Evolutionary conservation across 1,284 basidiomycete species (phyloP), one percentile per base, ranked within the genome.

Genomic region (Moniliophthora roreri): DNA sequence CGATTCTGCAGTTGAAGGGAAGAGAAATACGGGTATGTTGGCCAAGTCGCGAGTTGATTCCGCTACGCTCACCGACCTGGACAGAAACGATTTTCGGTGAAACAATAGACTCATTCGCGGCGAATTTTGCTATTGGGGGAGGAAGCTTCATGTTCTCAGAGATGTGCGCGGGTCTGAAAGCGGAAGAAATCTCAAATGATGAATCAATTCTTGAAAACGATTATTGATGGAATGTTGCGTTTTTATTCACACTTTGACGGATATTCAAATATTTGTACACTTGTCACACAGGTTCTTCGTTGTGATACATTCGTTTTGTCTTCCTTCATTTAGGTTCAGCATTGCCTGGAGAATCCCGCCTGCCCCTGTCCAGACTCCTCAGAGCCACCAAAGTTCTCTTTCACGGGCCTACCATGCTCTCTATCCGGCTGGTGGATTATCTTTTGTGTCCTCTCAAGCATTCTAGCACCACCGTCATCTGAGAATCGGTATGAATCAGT

Each of bases 331-430:
- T n/a, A n/a, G n/a, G n/a, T n/a, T n/a, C n/a, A 74, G 48, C 72
- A 74, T 45, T 71, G 70, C 47, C 71, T 61, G 6, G 71, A 66
- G 47, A 66, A 74, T 16, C 67, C 69, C 47, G 54, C 50, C 53
- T 73, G 72, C 18, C 56, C 62, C 41, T 63, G 44, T 8, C 51
- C 57, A n/a, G n/a, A n/a, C 21, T 53, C 41, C 10, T 60, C 56
- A 16, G 53, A 62, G 48, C 64, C 62, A 11, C 65, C 67, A 52
- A 75, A 74, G 49, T 75, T 75, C 4, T 58, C 57, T 46, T 66
- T 66, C 11, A 69, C 63, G 8, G 72, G 73, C 24, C 71, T 64
- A 24, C 63, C 71, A 52, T 72, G 69, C 8, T 66, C 66, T 32
- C 64, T 62, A 38, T 73, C 73, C 11, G 71, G 70, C 28, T 72